These are phyloP conservation scores for Sugiyamaella grinbergsii DNA, from an alignment of 1,139 yeast genomes.

Conservation along the genomic window DNA sequence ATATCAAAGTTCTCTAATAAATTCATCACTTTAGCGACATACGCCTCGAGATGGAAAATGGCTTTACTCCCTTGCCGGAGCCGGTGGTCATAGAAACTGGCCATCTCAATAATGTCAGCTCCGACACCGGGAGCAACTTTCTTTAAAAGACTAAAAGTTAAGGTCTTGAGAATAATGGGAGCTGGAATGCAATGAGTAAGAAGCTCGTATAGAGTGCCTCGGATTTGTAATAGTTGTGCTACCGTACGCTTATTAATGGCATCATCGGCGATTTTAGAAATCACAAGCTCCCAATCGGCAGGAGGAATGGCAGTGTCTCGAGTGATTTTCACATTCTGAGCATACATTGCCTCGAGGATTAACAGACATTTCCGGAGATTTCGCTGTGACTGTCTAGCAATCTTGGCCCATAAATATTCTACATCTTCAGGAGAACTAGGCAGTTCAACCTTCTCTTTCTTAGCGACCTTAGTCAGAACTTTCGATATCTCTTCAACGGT, in stretches of 20 bases:
- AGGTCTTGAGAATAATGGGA: constrained; percentile 65
- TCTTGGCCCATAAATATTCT: constrained; percentile 48
- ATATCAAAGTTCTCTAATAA: constrained; percentile 46
- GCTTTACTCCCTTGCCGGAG: constrained; percentile 83
- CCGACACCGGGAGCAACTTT: constrained; percentile 48
- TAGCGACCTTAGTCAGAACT: constrained; percentile 59
- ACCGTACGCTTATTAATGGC: constrained; percentile 67
- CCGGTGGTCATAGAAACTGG: constrained; percentile 83
- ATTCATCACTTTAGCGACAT: constrained; percentile 84
- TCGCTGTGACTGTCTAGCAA: constrained; percentile 62
- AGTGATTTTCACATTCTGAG: constrained; percentile 52
- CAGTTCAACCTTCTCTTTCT: constrained; percentile 55
- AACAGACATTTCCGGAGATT: constrained; percentile 79
- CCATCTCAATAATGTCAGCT: constrained; percentile 61
- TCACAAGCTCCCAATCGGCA: constrained; percentile 89
- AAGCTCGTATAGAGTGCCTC: constrained; percentile 79
- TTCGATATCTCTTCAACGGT: constrained; percentile 54
- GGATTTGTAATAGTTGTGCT: constrained; percentile 60
- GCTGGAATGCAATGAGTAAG: constrained; percentile 94
- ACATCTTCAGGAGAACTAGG: constrained; percentile 47
- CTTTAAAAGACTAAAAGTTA: constrained; percentile 59
- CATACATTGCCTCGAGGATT: constrained; percentile 79
- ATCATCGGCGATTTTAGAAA: constrained; percentile 62
- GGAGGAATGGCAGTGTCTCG: constrained; percentile 48
- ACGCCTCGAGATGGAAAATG: constrained; percentile 93